These are phyloP conservation scores for Tolypocladium tropicale DNA, from an alignment of 2,329 filamentous ascomycete species.

Conservation along the genomic window DNA sequence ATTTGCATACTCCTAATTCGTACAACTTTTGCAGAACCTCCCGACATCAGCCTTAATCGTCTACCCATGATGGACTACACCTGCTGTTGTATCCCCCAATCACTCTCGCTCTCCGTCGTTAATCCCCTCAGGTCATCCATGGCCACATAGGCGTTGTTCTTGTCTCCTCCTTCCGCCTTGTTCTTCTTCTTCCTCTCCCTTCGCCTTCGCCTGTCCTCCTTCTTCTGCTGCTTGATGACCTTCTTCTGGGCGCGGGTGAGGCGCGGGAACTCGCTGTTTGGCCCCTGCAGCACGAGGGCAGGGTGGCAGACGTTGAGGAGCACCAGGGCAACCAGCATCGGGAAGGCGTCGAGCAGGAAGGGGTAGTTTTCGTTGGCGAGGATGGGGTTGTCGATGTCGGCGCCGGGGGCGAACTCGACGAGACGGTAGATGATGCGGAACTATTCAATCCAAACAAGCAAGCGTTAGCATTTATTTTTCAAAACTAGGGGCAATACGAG, in stretches of 20 bases:
- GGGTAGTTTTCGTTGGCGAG: constrained; percentile 39
- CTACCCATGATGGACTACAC: constrained; percentile 2
- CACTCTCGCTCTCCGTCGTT: not conserved
- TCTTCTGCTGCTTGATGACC: constrained; percentile 29
- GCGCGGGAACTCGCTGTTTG: constrained; percentile 29
- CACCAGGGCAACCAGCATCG: constrained; percentile 39
- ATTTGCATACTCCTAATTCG: not conserved
- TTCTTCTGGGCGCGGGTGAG: constrained; percentile 17
- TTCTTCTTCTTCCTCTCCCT: not conserved
- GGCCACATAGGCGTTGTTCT: not conserved
- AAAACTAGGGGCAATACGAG: not conserved
- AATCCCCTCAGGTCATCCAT: not conserved
- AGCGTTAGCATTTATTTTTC: not conserved
- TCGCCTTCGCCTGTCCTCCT: constrained; percentile 3
- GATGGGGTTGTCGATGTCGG: constrained; percentile 30
- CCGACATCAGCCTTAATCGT: not conserved
- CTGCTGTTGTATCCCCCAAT: not conserved
- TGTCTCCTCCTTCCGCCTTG: not conserved
- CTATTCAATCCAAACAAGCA: constrained; percentile 18
- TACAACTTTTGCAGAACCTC: not conserved
- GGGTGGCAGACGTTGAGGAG: constrained; percentile 34
- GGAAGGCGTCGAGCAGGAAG: constrained; percentile 40
- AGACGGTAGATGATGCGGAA: constrained; percentile 52
- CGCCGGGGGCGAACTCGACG: constrained; percentile 40
- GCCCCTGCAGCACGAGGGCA: constrained; percentile 29